Base-by-base conservation (phyloP, 768 basidiomycete genomes). In the Boletus pseudo-olivaceus region DNA sequence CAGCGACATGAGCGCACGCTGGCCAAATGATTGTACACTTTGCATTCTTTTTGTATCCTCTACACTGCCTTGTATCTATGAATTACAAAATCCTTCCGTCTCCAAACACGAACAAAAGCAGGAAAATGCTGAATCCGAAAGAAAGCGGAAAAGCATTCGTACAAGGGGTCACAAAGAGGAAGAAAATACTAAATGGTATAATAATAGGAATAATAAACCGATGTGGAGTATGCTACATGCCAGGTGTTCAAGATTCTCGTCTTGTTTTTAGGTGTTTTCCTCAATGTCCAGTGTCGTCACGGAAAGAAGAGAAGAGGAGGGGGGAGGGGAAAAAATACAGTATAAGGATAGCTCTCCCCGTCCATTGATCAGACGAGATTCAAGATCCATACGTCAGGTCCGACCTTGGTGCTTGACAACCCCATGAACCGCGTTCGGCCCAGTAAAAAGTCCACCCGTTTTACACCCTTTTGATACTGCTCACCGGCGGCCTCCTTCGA, bases 391-490 rank as follows among this genome's bases (percentile, higher is more conserved):
- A 70, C 70, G 33, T 78, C 74, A 7, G 72, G 70, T 4, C 68
- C 68, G 0, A 68, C 59, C 45, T 64, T 64, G 47, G 66, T 70
- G 57, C 76, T 71, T 7, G 75, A 69, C 34, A 82, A 53, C 17
- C 83, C 83, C 55, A 73, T 75, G 65, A 84, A 78, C 60, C 66
- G 72, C 3, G 67, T 73, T 17, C 65, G 68, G 23, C 67, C 73
- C 46, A 71, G 64, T 45, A 85, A 65, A 59, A 82, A 83, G 64
- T 85, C 83, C 0, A 85, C 74, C 47, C 81, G 67, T 64, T 78
- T 82, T 19, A 84, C 59, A 0, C 80, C 81, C 61, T 78, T 78
- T 11, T 58, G 59, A 56, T 72, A 69, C 65, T 83, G 82, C 27
- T 64, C 60, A 32, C 70, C 72, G 26, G 68, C 69, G 1, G 52